Percentiles rank a stretch among this genome's conserved stretches.
Evolutionary conservation across 176 grass and related monocot species (phyloP).

Genomic region (Pharus latifolius): DNA sequence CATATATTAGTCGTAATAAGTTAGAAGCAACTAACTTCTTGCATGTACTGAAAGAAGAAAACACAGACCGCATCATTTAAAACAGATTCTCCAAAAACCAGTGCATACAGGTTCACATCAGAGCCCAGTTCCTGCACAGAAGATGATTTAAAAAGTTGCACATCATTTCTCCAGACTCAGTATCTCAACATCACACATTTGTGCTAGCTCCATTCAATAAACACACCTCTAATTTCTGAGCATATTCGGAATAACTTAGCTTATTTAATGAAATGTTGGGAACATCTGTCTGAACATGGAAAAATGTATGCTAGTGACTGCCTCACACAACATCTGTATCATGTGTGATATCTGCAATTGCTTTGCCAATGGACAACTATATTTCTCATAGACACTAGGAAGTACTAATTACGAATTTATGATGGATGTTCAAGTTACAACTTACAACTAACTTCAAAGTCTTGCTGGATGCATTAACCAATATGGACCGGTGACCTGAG

Average conservation of each 20-base stretch:
- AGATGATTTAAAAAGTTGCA: conserved; percentile 15
- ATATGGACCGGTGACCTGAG: background rate
- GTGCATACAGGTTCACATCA: conserved; percentile 93
- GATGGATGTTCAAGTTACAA: background rate
- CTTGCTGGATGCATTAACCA: background rate
- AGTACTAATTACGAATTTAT: background rate
- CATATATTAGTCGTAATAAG: conserved; percentile 16
- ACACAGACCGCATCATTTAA: conserved; percentile 92
- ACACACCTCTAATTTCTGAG: background rate
- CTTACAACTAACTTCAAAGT: background rate
- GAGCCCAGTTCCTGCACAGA: conserved; percentile 79
- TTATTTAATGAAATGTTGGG: background rate
- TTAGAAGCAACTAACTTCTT: background rate
- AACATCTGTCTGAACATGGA: background rate
- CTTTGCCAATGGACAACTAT: background rate
- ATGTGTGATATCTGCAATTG: background rate
- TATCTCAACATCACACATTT: background rate
- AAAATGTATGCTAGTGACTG: background rate
- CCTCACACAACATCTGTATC: background rate
- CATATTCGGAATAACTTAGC: background rate
- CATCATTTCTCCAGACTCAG: background rate
- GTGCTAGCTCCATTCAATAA: background rate
- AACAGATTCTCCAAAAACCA: conserved; percentile 99
- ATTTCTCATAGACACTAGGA: background rate
- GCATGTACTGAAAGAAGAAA: conserved; percentile 16